Evolutionary conservation across 805 yeast genomes (phyloP), one percentile per base, ranked within the genome.

Genomic region (Candida peoriensis): DNA sequence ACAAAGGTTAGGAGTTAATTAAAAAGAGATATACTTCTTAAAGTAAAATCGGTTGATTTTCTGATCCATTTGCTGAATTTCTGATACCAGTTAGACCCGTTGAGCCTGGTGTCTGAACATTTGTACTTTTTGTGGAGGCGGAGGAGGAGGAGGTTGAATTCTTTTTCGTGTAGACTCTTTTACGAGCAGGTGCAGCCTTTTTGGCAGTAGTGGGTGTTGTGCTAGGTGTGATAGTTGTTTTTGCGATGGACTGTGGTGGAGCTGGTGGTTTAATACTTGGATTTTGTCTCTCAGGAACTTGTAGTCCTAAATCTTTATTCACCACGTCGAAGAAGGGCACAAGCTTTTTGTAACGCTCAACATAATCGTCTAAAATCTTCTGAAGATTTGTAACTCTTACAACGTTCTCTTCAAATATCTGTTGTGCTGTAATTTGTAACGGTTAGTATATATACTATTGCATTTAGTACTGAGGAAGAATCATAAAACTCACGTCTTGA

Each of bases 241-340:
- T 30, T 6, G 28, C 28, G 2, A 36, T 7, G 24, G 32, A 19
- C 4, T 37, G n/a, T 3, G 40, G 24, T n/a, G n/a, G n/a, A 5
- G 36, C 12, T 24, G 39, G 34, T 20, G 47, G 83, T 71, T 60
- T 73, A 75, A 30, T 85, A 86, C 58, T 79, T 73, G 42, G 83
- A 86, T 41, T 93, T 86, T 11, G 86, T 86, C 26, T 65, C 65
- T 38, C 74, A 68, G 30, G 86, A 57, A 39, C 74, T 80, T 46
- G 66, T 55, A 43, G 76, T 66, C 67, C 72, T 41, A 70, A 44
- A 26, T 65, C 68, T 25, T 63, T 63, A 44, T 69, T 70, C 1
- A 72, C 64, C 25, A 71, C 50, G 39, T 67, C 68, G 21, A 72
- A 55, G n/a, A 72, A 54, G 4, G 77, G 76, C 1, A 64, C 51